A percentile compares a stretch with the other conserved stretches of the same genome.
These are phyloP conservation scores for Trichosporon inkin DNA, from an alignment of 1,284 basidiomycete genomes.

Conservation along the genomic window DNA sequence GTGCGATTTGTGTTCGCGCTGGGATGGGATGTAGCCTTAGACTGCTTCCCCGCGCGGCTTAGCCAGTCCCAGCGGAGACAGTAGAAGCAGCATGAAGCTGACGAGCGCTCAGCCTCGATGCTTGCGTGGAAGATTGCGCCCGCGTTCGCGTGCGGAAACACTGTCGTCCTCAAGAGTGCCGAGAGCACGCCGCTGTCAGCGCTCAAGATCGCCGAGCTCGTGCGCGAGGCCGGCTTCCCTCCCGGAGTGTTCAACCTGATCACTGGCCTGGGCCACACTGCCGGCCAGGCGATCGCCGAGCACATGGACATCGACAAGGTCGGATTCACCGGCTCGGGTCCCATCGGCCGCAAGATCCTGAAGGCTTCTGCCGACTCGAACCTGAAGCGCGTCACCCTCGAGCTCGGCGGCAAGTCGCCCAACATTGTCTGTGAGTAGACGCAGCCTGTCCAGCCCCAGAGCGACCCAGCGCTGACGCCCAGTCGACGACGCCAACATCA, in stretches of 20 bases:
- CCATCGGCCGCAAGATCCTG: constrained; percentile 79
- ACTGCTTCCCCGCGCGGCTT: not conserved
- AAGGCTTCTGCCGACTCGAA: constrained; percentile 74
- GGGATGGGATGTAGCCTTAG: constrained; percentile 7
- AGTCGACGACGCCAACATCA: constrained; percentile 25
- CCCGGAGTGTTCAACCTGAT: constrained; percentile 82
- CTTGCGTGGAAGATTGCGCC: constrained; percentile 85
- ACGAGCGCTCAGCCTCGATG: constrained; percentile 64
- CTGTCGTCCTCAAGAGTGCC: constrained; percentile 45
- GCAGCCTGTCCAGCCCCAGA: not conserved
- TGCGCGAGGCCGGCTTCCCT: constrained; percentile 79
- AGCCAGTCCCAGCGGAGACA: not conserved
- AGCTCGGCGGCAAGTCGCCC: constrained; percentile 52
- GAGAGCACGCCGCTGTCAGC: constrained; percentile 84
- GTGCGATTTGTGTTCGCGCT: too few species aligned
- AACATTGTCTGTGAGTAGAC: constrained; percentile 23
- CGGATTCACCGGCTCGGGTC: constrained; percentile 56
- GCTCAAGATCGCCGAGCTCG: constrained; percentile 57
- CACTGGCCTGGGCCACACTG: constrained; percentile 62
- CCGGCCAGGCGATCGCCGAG: constrained; percentile 56
- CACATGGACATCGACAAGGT: constrained; percentile 72
- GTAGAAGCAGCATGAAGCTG: not conserved
- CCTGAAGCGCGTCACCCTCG: constrained; percentile 60
- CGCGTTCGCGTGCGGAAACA: constrained; percentile 64
- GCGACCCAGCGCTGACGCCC: constrained; percentile 2